A percentile compares a stretch with the other conserved stretches of the same genome.
These are phyloP conservation scores for Podaxis sp. DNA, from an alignment of 768 basidiomycete genomes.

Conservation along the genomic window DNA sequence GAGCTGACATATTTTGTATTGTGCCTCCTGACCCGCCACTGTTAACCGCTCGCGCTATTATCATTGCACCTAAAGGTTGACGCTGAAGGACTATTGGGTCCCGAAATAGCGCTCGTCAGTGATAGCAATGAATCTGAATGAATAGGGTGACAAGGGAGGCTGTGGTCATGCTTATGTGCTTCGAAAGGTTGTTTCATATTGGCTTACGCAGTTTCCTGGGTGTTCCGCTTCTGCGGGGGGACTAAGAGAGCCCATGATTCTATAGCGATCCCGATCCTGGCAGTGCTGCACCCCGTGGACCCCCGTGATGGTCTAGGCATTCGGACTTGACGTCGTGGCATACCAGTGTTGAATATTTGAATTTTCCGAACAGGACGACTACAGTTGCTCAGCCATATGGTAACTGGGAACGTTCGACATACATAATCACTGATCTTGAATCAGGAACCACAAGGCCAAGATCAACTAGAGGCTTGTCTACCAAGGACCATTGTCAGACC, in stretches of 20 bases:
- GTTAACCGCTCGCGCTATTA: background rate
- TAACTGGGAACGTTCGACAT: background rate
- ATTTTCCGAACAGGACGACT: too few relatives aligned
- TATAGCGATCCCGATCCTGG: background rate
- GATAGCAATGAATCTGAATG: background rate
- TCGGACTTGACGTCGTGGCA: too few relatives aligned
- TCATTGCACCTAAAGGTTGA: background rate
- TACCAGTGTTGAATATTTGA: too few relatives aligned
- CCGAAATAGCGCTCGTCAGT: background rate
- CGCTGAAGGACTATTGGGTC: background rate
- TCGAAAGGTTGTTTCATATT: background rate
- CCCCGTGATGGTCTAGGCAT: too few relatives aligned
- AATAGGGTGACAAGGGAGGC: background rate
- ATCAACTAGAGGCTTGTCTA: background rate
- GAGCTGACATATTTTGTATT: background rate
- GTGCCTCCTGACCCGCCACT: background rate
- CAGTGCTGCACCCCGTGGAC: too few relatives aligned
- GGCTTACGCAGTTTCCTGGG: background rate
- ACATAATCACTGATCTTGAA: background rate
- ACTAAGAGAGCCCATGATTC: background rate
- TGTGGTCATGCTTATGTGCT: background rate
- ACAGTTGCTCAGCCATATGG: background rate
- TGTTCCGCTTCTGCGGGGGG: background rate
- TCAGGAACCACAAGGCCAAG: background rate
- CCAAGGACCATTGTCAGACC: background rate